phyloP scores from a whole-genome alignment of 1,284 basidiomycete species.

The Apiotrichum brassicae region DNA sequence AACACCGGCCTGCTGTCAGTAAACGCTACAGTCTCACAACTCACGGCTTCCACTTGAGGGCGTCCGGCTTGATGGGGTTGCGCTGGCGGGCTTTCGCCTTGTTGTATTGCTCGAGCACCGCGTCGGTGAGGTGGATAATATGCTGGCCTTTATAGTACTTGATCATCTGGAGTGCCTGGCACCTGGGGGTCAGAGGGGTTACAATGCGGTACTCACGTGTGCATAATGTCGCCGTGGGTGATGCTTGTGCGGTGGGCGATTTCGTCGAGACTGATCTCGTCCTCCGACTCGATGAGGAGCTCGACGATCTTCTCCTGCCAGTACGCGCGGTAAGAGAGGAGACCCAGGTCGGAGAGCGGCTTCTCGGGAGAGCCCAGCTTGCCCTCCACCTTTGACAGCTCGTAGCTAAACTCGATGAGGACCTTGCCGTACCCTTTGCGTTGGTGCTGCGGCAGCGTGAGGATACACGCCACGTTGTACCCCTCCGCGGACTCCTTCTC shows the following conservation, averaged over 20 bases:
- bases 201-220: constrained; percentile 62
- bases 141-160: constrained; percentile 95
- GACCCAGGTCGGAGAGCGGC: constrained; percentile 87
- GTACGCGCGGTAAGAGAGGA: constrained; percentile 90
- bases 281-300: constrained; percentile 64
- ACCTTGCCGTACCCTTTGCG: constrained; percentile 91
- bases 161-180: constrained; percentile 88
- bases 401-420: constrained; percentile 97
- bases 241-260: constrained; percentile 96
- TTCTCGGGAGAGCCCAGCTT: constrained; percentile 97
- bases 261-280: constrained; percentile 86
- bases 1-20: constrained; percentile 58
- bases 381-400: constrained; percentile 91
- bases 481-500: constrained; percentile 97
- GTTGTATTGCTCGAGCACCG: constrained; percentile 83
- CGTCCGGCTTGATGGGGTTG: constrained; percentile 70
- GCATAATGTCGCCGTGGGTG: constrained; percentile 93
- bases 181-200: constrained; percentile 52
- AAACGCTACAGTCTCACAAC: too few relatives aligned
- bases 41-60: constrained; percentile 79
- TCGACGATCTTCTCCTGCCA: constrained; percentile 98
- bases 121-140: constrained; percentile 85
- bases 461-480: constrained; percentile 98
- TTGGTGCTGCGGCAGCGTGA: constrained; percentile 96
- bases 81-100: constrained; percentile 74